Evolutionary conservation across 192 early-diverging fungal species (phyloP).

Genomic region (Coemansia reversa): DNA sequence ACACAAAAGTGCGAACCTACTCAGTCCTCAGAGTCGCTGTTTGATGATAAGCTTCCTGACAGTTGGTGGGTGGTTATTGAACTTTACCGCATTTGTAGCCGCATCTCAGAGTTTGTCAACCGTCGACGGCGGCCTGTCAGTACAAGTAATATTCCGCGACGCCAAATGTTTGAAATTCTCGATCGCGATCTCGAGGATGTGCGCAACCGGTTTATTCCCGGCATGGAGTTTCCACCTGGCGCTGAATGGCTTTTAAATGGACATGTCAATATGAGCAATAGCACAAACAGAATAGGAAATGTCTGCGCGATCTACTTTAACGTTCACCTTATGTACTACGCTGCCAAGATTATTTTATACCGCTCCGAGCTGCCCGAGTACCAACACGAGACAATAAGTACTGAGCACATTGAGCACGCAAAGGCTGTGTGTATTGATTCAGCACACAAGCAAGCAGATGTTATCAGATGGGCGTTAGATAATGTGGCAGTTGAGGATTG

Average conservation of each 20-base stretch:
- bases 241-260: slow-evolving; percentile 32
- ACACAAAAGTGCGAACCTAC: background rate
- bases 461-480: slow-evolving; percentile 52
- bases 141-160: slow-evolving; percentile 34
- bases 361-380: slow-evolving; percentile 54
- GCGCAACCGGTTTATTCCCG: slow-evolving; percentile 26
- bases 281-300: slow-evolving; percentile 22
- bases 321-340: slow-evolving; percentile 50
- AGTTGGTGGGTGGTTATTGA: slow-evolving; percentile 46
- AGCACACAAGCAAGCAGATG: slow-evolving; percentile 46
- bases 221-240: slow-evolving; percentile 49
- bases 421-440: slow-evolving; percentile 49
- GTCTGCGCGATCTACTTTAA: slow-evolving; percentile 34
- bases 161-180: slow-evolving; percentile 49
- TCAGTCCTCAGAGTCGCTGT: slow-evolving; percentile 3
- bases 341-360: slow-evolving; percentile 51
- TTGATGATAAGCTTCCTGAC: slow-evolving; percentile 26
- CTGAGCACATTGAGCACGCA: slow-evolving; percentile 36
- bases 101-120: slow-evolving; percentile 51
- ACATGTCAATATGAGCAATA: slow-evolving; percentile 16
- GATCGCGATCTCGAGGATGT: slow-evolving; percentile 46
- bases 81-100: slow-evolving; percentile 44
- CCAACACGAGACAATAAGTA: slow-evolving; percentile 31
- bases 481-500: slow-evolving; percentile 49
- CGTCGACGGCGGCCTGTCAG: slow-evolving; percentile 44